A percentile compares a stretch with the other conserved stretches of the same genome.
phyloP scores from a whole-genome alignment of 306 rosid species.

The Castanospermum australe region DNA sequence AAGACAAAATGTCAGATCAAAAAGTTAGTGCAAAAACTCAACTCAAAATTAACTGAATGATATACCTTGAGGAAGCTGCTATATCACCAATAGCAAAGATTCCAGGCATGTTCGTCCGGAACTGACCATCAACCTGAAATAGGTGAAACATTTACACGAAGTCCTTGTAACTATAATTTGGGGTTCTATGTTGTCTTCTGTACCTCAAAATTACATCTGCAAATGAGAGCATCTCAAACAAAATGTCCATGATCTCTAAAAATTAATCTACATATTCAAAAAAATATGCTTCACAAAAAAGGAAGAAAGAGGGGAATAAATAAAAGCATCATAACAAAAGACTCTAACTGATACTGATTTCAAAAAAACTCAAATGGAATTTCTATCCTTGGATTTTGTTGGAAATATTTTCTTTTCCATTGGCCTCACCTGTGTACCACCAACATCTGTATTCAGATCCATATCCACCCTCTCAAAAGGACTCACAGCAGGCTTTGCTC shows the following conservation, averaged over 20 bases:
- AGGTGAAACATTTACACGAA: conserved; percentile 7
- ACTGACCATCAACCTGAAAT: conserved; percentile 83
- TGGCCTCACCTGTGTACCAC: conserved; percentile 76
- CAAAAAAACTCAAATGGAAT: not conserved
- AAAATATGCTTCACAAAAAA: not conserved
- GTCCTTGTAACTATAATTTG: not conserved
- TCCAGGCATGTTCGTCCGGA: conserved; percentile 76
- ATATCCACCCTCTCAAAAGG: conserved; percentile 75
- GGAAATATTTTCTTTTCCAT: not conserved
- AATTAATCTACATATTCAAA: not conserved
- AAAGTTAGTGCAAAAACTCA: not conserved
- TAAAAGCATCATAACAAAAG: not conserved
- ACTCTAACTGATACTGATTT: not conserved
- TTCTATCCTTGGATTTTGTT: conserved; percentile 10
- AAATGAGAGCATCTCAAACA: not conserved
- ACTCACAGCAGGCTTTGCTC: conserved; percentile 84
- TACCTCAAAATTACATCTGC: conserved; percentile 10
- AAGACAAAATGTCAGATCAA: conserved; percentile 19
- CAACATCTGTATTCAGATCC: conserved; percentile 65
- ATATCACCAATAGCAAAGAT: conserved; percentile 91
- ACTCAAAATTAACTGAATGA: conserved; percentile 18
- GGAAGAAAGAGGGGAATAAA: no score
- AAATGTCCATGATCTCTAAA: conserved; percentile 8
- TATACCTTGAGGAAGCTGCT: conserved; percentile 89
- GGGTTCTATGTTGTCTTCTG: not conserved